phyloP scores from a whole-genome alignment of 23 red algal genomes.

The Chondrus crispus region DNA sequence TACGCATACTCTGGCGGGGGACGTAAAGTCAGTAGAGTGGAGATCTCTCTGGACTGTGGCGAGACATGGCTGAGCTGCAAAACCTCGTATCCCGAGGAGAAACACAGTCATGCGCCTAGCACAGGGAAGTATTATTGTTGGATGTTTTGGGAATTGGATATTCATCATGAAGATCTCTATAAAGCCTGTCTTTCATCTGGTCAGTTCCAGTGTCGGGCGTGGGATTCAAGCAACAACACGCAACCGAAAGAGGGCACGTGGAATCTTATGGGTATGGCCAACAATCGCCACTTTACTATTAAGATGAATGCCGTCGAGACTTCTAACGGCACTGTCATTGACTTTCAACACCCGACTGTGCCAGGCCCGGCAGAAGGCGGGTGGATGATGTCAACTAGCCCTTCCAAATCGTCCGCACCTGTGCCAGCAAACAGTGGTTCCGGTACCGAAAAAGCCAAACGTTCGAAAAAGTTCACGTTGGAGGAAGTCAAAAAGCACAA shows the following conservation, averaged over 20 bases:
- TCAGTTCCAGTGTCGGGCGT: slow-evolving; percentile 66
- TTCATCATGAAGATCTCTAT: neutral
- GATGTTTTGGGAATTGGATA: slow-evolving; percentile 59
- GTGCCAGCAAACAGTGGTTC: neutral
- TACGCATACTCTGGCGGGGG: slow-evolving; percentile 88
- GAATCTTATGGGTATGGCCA: slow-evolving; percentile 91
- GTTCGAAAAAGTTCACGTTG: slow-evolving; percentile 1
- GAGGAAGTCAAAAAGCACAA: slow-evolving; percentile 48
- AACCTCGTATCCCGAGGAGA: slow-evolving; percentile 59
- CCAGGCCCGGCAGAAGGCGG: slow-evolving; percentile 25
- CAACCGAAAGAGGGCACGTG: slow-evolving; percentile 78
- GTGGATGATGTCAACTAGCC: slow-evolving; percentile 53
- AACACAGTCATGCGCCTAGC: neutral
- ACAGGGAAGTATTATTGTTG: slow-evolving; percentile 72
- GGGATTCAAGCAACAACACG: slow-evolving; percentile 81
- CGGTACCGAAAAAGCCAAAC: neutral
- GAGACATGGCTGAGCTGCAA: slow-evolving; percentile 60
- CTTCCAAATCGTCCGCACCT: neutral
- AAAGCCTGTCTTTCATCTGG: neutral
- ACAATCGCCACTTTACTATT: slow-evolving; percentile 79
- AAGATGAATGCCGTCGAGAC: neutral
- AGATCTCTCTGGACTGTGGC: slow-evolving; percentile 72
- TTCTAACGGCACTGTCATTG: neutral
- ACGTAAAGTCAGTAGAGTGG: slow-evolving; percentile 80
- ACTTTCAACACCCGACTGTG: slow-evolving; percentile 81